A percentile compares a stretch with the other conserved stretches of the same genome.
Conservation (phyloP, 139 green algal species). For the Chlamydomonas incerta region DNA sequence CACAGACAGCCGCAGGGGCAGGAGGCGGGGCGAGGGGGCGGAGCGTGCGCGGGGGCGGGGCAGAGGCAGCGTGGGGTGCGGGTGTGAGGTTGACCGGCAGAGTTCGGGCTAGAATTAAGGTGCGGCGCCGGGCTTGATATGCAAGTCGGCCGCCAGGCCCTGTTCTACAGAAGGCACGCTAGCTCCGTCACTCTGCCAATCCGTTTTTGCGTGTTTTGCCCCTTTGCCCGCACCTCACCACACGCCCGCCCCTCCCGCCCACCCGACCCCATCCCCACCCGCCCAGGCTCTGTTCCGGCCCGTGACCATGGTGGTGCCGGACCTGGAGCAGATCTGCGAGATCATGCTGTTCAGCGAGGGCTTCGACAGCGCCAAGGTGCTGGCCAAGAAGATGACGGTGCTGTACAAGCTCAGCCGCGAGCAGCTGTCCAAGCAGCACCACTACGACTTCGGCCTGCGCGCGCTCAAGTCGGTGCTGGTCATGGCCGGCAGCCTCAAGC, state of each 20-base stretch:
- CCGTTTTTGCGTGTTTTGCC: too few relatives aligned
- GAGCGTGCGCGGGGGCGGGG: too few relatives aligned
- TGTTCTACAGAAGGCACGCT: too few relatives aligned
- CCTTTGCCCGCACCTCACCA: too few relatives aligned
- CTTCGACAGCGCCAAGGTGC: slow-evolving; percentile 83
- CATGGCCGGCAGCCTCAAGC: slow-evolving; percentile 89
- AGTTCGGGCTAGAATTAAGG: too few relatives aligned
- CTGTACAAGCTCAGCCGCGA: slow-evolving; percentile 88
- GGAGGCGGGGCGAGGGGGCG: too few relatives aligned
- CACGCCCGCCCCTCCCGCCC: background rate
- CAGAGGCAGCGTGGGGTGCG: too few relatives aligned
- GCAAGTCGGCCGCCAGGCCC: too few relatives aligned
- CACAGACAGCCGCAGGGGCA: background rate
- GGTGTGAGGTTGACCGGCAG: too few relatives aligned
- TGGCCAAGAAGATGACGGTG: slow-evolving; percentile 93
- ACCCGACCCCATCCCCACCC: background rate
- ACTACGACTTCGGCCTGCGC: slow-evolving; percentile 91
- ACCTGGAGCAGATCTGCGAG: slow-evolving; percentile 86
- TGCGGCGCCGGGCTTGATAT: too few relatives aligned
- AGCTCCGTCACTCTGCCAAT: too few relatives aligned
- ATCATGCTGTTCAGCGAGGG: slow-evolving; percentile 92
- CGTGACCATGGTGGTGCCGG: slow-evolving; percentile 87
- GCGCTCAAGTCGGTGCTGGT: slow-evolving; percentile 87
- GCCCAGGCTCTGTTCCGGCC: slow-evolving; percentile 85
- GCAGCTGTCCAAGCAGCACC: slow-evolving; percentile 89